Percentiles rank a stretch among this genome's conserved stretches.
Conservation (phyloP, 345 rosid genomes). For the Moringa oleifera region DNA sequence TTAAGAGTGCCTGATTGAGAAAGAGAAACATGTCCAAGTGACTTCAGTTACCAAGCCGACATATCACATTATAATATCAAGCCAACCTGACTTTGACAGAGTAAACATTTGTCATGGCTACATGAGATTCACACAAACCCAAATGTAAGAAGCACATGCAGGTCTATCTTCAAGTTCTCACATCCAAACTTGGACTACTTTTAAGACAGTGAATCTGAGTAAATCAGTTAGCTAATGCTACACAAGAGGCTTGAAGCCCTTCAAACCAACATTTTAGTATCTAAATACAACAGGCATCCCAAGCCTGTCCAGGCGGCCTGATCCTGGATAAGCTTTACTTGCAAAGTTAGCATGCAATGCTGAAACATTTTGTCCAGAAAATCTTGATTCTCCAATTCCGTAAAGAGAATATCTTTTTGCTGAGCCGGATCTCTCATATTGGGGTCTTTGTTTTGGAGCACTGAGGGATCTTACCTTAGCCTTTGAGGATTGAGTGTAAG, state of each 20-base stretch:
- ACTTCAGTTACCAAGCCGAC: no score
- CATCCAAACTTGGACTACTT: neutral
- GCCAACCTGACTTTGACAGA: no score
- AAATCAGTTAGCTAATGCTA: neutral
- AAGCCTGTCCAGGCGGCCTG: constrained; percentile 79
- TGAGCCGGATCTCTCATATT: constrained; percentile 64
- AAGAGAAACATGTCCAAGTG: no score
- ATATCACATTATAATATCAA: no score
- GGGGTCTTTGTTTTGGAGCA: constrained; percentile 80
- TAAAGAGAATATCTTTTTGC: constrained; percentile 47
- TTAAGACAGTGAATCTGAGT: neutral
- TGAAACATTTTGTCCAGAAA: constrained; percentile 50
- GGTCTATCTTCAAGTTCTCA: no score
- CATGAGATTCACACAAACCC: no score
- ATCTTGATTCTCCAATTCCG: constrained; percentile 39
- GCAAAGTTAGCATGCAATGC: constrained; percentile 49
- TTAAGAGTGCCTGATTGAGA: no score
- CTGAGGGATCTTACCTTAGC: constrained; percentile 76
- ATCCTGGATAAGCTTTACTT: constrained; percentile 87
- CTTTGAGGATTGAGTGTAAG: constrained; percentile 77
- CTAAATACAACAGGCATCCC: constrained; percentile 68
- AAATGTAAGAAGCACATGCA: no score
- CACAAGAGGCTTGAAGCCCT: neutral
- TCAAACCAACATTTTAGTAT: constrained; percentile 17
- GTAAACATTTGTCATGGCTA: no score